Conservation (phyloP, 1,139 yeast genomes). For the Magnusiomyces ingens region DNA sequence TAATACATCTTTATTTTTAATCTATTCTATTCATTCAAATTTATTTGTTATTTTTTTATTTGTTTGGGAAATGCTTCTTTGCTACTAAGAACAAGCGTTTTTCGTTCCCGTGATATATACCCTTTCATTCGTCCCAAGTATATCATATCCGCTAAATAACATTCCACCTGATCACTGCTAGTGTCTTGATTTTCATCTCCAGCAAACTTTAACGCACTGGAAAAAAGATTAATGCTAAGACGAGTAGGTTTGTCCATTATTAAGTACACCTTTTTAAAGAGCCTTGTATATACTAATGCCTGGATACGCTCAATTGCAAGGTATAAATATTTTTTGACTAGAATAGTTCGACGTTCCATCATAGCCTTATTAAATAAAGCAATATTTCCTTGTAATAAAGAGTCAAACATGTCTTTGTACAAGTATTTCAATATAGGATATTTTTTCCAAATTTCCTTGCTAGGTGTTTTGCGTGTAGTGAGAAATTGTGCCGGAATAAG, state of each 20-base stretch:
- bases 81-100: constrained; percentile 71
- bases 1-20: not conserved
- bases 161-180: constrained; percentile 54
- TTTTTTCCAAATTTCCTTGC: constrained; percentile 37
- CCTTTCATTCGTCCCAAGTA: constrained; percentile 64
- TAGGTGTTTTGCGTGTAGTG: constrained; percentile 25
- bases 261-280: constrained; percentile 45
- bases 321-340: constrained; percentile 57
- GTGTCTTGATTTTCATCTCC: constrained; percentile 3
- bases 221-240: constrained; percentile 44
- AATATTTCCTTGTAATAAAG: constrained; percentile 52
- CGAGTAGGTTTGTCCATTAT: constrained; percentile 36
- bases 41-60: not conserved
- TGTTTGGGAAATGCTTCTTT: constrained; percentile 59
- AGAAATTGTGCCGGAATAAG: constrained; percentile 35
- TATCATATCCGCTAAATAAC: constrained; percentile 63
- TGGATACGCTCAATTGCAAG: constrained; percentile 53
- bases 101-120: constrained; percentile 69
- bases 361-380: constrained; percentile 43
- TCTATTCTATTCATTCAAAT: not conserved
- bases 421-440: constrained; percentile 41
- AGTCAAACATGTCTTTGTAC: constrained; percentile 46
- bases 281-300: constrained; percentile 45
- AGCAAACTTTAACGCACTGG: constrained; percentile 41
- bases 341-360: constrained; percentile 40